These are phyloP conservation scores for Aspergillus piperis DNA, from an alignment of 2,329 filamentous ascomycete species.

Conservation along the genomic window DNA sequence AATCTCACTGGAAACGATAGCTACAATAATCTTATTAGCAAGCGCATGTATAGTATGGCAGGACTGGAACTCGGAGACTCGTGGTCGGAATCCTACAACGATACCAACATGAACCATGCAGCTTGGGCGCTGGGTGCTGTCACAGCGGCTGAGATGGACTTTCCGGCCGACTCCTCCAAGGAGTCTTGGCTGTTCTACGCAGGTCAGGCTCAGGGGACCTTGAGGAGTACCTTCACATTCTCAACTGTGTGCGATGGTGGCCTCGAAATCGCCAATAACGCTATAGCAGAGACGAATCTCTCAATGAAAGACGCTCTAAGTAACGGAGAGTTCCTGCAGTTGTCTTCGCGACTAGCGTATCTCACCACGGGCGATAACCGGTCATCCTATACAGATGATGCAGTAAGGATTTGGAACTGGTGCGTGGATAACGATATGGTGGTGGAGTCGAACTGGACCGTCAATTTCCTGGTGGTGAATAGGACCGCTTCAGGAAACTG, in stretches of 20 bases:
- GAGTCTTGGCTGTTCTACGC: neutral
- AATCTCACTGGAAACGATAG: neutral
- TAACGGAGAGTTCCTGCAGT: neutral
- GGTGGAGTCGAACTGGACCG: neutral
- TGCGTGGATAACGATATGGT: neutral
- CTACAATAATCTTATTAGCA: neutral
- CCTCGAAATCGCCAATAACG: neutral
- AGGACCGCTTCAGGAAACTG: neutral
- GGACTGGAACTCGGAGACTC: neutral
- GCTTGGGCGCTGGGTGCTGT: neutral
- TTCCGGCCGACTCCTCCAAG: neutral
- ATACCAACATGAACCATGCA: neutral
- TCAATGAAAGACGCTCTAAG: neutral
- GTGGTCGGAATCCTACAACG: neutral
- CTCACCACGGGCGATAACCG: neutral
- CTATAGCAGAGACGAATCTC: fast-evolving
- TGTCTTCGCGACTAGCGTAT: neutral
- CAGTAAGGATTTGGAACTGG: neutral
- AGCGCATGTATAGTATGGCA: neutral
- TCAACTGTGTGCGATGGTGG: neutral
- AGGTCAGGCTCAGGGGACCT: neutral
- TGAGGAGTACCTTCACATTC: neutral
- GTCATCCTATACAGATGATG: neutral
- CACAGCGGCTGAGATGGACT: neutral
- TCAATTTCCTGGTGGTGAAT: neutral